Evolutionary conservation across 306 rosid species (phyloP).

Genomic region (Cicer chorassanicum): DNA sequence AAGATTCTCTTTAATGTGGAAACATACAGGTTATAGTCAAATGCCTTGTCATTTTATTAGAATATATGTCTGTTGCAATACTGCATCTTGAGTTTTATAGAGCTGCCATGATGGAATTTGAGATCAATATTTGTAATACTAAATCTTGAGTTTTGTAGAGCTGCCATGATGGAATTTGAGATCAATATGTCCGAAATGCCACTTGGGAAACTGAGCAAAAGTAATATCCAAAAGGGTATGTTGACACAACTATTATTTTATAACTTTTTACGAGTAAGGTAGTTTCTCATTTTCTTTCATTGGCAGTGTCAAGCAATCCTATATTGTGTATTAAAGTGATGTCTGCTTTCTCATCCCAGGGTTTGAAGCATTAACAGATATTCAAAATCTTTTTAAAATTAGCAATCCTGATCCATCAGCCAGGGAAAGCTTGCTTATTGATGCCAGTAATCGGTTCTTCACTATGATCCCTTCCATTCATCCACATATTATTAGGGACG

Average conservation of each 20-base stretch:
- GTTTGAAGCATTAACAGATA: slow-evolving; percentile 92
- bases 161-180: slow-evolving; percentile 99
- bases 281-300: slow-evolving; percentile 33
- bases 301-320: slow-evolving; percentile 17
- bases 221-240: slow-evolving; percentile 85
- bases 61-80: slow-evolving; percentile 39
- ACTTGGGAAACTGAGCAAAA: slow-evolving; percentile 93
- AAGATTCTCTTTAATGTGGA: slow-evolving; percentile 92
- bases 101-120: slow-evolving; percentile 98
- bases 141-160: slow-evolving; percentile 65
- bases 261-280: background rate
- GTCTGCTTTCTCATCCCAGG: slow-evolving; percentile 58
- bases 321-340: slow-evolving; percentile 10
- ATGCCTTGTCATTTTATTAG: slow-evolving; percentile 27
- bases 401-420: slow-evolving; percentile 56
- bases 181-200: slow-evolving; percentile 99
- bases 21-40: slow-evolving; percentile 78
- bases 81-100: slow-evolving; percentile 66
- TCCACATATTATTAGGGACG: slow-evolving; percentile 86
- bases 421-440: slow-evolving; percentile 83
- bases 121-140: slow-evolving; percentile 70
- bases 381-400: slow-evolving; percentile 75
- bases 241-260: slow-evolving; percentile 11
- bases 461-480: slow-evolving; percentile 93
- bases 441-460: slow-evolving; percentile 98